A percentile compares a stretch with the other conserved stretches of the same genome.
Conservation (phyloP, 2,329 filamentous ascomycete genomes). For the Akanthomyces uredinophilus region DNA sequence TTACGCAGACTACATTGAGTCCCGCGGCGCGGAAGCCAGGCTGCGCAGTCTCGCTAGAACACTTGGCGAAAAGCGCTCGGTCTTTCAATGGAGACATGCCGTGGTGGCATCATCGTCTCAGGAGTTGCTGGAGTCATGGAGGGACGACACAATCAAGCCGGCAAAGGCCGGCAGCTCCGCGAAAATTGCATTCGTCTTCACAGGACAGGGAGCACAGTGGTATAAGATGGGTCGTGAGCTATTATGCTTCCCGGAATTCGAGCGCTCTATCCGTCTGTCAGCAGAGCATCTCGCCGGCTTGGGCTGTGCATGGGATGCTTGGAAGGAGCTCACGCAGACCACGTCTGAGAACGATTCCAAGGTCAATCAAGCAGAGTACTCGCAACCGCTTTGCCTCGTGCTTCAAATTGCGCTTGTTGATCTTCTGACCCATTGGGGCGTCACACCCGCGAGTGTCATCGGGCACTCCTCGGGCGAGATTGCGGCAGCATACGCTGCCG, state of each 20-base stretch:
- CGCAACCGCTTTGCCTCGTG: conserved; percentile 36
- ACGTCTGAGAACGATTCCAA: conserved; percentile 22
- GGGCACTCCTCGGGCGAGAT: conserved; percentile 36
- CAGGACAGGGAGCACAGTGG: conserved; percentile 35
- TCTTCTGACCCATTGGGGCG: conserved; percentile 24
- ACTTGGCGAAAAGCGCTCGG: neutral
- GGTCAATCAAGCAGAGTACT: conserved; percentile 16
- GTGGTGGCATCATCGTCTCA: conserved; percentile 30
- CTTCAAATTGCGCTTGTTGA: conserved; percentile 36
- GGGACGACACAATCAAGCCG: neutral
- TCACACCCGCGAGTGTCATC: conserved; percentile 25
- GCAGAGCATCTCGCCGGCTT: conserved; percentile 15
- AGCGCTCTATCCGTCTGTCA: conserved; percentile 13
- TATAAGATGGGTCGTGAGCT: conserved; percentile 29
- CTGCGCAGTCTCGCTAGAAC: neutral
- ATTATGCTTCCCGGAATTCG: conserved; percentile 15
- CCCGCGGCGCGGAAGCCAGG: neutral
- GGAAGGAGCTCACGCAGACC: conserved; percentile 18
- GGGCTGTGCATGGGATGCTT: conserved; percentile 21
- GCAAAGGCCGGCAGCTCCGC: neutral
- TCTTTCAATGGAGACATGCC: conserved; percentile 38
- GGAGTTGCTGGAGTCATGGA: conserved; percentile 11
- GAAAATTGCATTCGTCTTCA: conserved; percentile 25
- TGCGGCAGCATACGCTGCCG: conserved; percentile 27
- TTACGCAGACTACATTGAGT: neutral